Conservation (phyloP, 768 basidiomycete genomes). For the Termitomyces sp. region DNA sequence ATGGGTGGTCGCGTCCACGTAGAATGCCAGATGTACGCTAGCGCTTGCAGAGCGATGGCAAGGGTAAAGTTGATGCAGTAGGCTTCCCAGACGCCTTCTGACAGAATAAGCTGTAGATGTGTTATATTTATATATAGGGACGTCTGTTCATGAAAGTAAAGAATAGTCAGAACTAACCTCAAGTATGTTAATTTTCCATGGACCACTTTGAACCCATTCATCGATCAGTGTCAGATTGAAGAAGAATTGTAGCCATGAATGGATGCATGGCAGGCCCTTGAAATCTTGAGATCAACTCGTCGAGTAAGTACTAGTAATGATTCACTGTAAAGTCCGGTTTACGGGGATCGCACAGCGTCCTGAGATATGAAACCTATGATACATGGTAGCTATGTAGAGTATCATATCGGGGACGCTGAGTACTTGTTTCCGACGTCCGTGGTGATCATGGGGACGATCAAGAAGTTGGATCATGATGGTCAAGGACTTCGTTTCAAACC, state of each 20-base stretch:
- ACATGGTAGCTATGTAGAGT: background rate
- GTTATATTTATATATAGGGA: background rate
- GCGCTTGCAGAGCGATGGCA: background rate
- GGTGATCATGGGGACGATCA: background rate
- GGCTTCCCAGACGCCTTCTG: background rate
- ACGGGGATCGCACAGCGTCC: conserved; percentile 8
- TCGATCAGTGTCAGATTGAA: conserved; percentile 11
- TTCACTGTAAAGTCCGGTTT: background rate
- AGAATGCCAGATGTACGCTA: background rate
- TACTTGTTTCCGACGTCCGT: background rate
- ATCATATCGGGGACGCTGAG: background rate
- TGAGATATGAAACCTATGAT: background rate
- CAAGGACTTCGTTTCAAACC: too few species aligned
- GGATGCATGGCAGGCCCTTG: background rate
- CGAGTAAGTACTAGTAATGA: background rate
- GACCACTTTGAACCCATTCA: background rate
- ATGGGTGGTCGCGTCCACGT: conserved; percentile 8
- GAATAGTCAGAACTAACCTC: background rate
- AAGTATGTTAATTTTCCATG: conserved; percentile 2
- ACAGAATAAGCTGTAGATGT: conserved; percentile 4
- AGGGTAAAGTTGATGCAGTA: background rate
- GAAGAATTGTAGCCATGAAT: conserved; percentile 4
- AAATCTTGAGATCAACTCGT: conserved; percentile 3
- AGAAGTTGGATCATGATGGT: too few species aligned
- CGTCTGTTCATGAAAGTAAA: background rate